Base-by-base conservation (phyloP, 2,329 filamentous ascomycete species). In the Ceratocystis huliohia region DNA sequence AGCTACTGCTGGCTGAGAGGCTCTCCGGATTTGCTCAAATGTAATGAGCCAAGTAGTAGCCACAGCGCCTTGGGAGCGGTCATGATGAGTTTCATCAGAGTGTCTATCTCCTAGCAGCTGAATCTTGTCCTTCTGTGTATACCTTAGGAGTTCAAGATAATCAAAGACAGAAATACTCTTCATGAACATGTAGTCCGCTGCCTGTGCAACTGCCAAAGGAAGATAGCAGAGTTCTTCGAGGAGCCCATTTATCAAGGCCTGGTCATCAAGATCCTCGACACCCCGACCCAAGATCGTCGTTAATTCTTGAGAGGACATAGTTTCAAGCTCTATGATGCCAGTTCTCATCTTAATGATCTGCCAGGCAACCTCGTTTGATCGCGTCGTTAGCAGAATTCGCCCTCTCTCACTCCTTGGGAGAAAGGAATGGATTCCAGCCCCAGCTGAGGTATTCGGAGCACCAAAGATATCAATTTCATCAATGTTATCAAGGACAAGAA, bases 401-500 rank as follows among this genome's bases (percentile, higher is more conserved):
- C 65, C 63, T 1, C 67, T 65, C 2, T 61, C 10, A 20, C 63
- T 70, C 0, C 59, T 59, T 0, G 75, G 76, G 5, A 78, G 69
- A 68, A 72, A 72, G 4, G 73, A 64, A 0, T 10, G 17, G 20
- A 66, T 61, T 22, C 53, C 17, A 37, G 10, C 6, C 22, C 37
- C 25, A 50, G 8, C 22, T 10, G 7, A 13, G 33, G 33, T 37
- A 37, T 37, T 37, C 66, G 46, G 7, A 67, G 13, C 5, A 13
- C 20, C 22, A 0, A 15, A 25, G 5, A 28, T 28, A 2, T 28
- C 25, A 25, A 28, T 57, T 41, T 72, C 70, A 46, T 73, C 70
- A 6, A 70, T 69, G 20, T 71, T 72, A 33, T 73, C 72, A 4
- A 72, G 10, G 5, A 72, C 53, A 0, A 73, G 67, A 33, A 73